Conservation (phyloP, 768 basidiomycete genomes). For the Leccinellum luteum region DNA sequence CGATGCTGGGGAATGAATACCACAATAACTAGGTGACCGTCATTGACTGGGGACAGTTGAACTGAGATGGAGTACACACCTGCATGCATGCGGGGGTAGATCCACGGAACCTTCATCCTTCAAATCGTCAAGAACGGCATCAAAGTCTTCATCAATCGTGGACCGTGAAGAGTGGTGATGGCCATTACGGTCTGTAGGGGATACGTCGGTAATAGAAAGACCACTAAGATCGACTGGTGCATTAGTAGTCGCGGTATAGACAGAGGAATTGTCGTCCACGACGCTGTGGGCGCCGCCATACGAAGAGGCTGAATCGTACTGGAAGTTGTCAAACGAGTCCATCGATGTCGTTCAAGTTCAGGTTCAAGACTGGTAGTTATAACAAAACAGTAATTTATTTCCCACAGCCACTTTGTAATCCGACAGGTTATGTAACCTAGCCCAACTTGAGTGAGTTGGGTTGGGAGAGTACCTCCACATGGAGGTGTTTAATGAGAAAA, state of each 20-base stretch:
- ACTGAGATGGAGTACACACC: slow-evolving; percentile 46
- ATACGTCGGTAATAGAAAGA: slow-evolving; percentile 63
- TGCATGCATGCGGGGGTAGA: slow-evolving; percentile 93
- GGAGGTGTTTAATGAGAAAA: slow-evolving; percentile 2
- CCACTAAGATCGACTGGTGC: slow-evolving; percentile 59
- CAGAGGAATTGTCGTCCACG: slow-evolving; percentile 77
- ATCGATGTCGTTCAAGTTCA: slow-evolving; percentile 38
- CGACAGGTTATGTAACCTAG: slow-evolving; percentile 1
- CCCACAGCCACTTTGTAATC: slow-evolving; percentile 21
- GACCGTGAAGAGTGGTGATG: slow-evolving; percentile 35
- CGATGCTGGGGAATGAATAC: slow-evolving; percentile 94
- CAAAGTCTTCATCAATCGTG: slow-evolving; percentile 78
- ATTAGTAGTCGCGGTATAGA: slow-evolving; percentile 72
- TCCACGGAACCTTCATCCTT: slow-evolving; percentile 79
- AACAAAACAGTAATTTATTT: slow-evolving; percentile 25
- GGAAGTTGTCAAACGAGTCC: slow-evolving; percentile 85
- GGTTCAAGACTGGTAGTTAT: slow-evolving; percentile 8
- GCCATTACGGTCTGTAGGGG: slow-evolving; percentile 39
- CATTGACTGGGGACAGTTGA: slow-evolving; percentile 5
- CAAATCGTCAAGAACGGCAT: slow-evolving; percentile 84
- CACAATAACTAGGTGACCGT: slow-evolving; percentile 74
- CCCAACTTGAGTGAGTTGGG: slow-evolving; percentile 9
- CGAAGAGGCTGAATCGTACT: slow-evolving; percentile 79
- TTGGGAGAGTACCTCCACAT: slow-evolving; percentile 5
- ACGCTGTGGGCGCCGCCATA: slow-evolving; percentile 68